Conservation (phyloP, 2,329 filamentous ascomycete species). For the Parastagonospora nodorum region DNA sequence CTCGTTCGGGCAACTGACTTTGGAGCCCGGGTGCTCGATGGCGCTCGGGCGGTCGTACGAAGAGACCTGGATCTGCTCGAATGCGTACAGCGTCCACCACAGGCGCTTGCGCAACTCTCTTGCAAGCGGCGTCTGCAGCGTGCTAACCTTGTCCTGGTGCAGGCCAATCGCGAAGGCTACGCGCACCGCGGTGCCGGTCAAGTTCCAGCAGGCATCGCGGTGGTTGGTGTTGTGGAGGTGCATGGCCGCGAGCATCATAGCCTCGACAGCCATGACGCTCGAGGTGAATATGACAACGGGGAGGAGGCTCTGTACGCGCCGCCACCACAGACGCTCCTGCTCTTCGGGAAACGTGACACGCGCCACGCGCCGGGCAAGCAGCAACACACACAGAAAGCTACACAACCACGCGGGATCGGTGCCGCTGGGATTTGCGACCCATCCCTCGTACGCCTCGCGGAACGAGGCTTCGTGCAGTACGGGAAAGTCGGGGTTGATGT, state of each 20-base stretch:
- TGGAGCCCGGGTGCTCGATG: constrained; percentile 45
- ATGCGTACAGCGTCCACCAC: constrained; percentile 59
- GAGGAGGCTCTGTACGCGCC: constrained; percentile 47
- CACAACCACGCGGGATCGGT: constrained; percentile 51
- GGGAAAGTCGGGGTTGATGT: constrained; percentile 50
- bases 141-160: constrained; percentile 49
- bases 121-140: constrained; percentile 40
- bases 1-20: constrained; percentile 45
- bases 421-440: constrained; percentile 32
- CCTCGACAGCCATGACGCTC: constrained; percentile 49
- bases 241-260: constrained; percentile 49
- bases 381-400: constrained; percentile 49
- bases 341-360: constrained; percentile 41
- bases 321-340: constrained; percentile 51
- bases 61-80: constrained; percentile 55
- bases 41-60: constrained; percentile 53
- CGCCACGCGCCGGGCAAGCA: constrained; percentile 46
- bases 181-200: constrained; percentile 51
- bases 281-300: constrained; percentile 52
- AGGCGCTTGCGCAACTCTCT: constrained; percentile 55
- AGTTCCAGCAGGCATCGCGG: constrained; percentile 52
- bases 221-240: constrained; percentile 55
- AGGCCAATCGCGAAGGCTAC: constrained; percentile 53
- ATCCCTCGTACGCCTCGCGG: constrained; percentile 48
- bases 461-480: constrained; percentile 52